Evolutionary conservation across 2,329 filamentous ascomycete genomes (phyloP), one percentile per base, ranked within the genome.

Genomic region (Rugonectria rugulosa): DNA sequence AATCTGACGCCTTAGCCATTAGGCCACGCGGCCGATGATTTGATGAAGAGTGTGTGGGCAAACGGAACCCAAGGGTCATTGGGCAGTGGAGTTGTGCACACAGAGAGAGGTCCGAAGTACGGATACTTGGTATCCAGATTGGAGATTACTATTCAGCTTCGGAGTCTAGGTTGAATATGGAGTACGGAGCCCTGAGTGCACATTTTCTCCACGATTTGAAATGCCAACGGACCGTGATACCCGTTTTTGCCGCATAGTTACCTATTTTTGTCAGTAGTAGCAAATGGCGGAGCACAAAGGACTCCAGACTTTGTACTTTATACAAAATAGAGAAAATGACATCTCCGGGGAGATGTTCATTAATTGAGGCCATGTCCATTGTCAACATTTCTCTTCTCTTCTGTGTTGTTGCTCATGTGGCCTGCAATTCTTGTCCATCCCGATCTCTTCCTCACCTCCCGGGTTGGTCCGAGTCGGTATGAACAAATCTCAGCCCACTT

Each of bases 1-100:
- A 63, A 63, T 61, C 55, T 63, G 62, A 61, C 60, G 60, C 62
- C 62, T 64, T 59, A 62, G 54, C 54, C 59, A 65, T 65, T 59
- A 66, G 60, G 59, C 59, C 63, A 62, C 63, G 59, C 56, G 59
- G 48, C 59, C 54, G 56, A 56, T 61, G 53, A 20, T 27, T 29
- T 27, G 23, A 29, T 42, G 21, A 29, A 15, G 6, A n/a, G 2
- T 12, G 10, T 8, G 5, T 11, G 8, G 4, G 41, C 10, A 7
- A 45, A 29, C 23, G 10, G 14, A 6, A 21, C 5, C 17, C 29
- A 52, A 27, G 40, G 26, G 10, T 12, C 38, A 42, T 20, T 41
- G 26, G 47, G 26, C 7, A 29, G 26, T 29, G 26, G n/a, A n/a
- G n/a, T n/a, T n/a, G n/a, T n/a, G n/a, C n/a, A n/a, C n/a, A n/a